phyloP scores from a whole-genome alignment of 2,329 filamentous ascomycete genomes.

The Drechslera avenae region DNA sequence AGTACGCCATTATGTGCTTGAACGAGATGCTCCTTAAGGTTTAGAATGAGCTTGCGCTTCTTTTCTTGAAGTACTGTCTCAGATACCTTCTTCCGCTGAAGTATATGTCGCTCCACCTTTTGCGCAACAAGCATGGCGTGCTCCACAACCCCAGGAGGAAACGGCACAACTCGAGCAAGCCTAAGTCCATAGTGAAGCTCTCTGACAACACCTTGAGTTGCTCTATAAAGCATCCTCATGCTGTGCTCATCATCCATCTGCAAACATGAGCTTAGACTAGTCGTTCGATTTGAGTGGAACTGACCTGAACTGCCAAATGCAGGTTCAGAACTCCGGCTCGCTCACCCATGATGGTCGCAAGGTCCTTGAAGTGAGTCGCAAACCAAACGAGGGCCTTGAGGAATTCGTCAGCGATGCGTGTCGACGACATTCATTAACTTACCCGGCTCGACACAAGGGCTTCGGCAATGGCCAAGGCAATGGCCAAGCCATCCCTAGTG shows the following conservation, averaged over 20 bases:
- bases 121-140: slow-evolving; percentile 70
- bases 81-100: slow-evolving; percentile 64
- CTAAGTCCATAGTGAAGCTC: slow-evolving; percentile 83
- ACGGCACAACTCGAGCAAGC: slow-evolving; percentile 74
- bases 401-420: not conserved
- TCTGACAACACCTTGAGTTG: slow-evolving; percentile 71
- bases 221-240: slow-evolving; percentile 88
- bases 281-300: slow-evolving; percentile 22
- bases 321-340: slow-evolving; percentile 80
- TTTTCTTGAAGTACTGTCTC: slow-evolving; percentile 63
- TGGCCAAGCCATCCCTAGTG: slow-evolving; percentile 83
- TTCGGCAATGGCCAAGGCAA: slow-evolving; percentile 89
- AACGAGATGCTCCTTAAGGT: slow-evolving; percentile 71
- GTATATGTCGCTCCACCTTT: slow-evolving; percentile 63
- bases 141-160: slow-evolving; percentile 70
- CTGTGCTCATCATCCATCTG: slow-evolving; percentile 57
- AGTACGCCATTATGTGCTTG: slow-evolving; percentile 71
- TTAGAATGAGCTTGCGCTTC: slow-evolving; percentile 74
- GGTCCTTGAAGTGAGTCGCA: slow-evolving; percentile 86
- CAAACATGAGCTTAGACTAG: slow-evolving; percentile 1
- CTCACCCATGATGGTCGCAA: slow-evolving; percentile 76
- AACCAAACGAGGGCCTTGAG: slow-evolving; percentile 81
- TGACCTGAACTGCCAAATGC: slow-evolving; percentile 75
- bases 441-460: slow-evolving; percentile 73
- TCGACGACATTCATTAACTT: not conserved